Base-by-base conservation (phyloP, 495 filamentous ascomycete species). In the Podospora pseudoanserina region DNA sequence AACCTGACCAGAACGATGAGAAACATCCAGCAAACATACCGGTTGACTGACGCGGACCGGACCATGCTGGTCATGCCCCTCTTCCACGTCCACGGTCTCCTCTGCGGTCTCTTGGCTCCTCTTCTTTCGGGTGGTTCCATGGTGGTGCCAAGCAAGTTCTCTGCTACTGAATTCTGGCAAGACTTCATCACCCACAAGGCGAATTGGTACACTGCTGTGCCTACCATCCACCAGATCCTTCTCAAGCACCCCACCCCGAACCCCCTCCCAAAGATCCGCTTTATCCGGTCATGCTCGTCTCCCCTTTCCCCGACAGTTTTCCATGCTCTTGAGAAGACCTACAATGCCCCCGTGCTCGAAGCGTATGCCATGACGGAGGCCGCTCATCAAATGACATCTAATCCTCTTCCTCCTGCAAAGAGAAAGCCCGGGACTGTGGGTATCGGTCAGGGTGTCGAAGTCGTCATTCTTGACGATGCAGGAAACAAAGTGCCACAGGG, bases 361-460 rank as follows among this genome's bases (percentile, higher is more conserved):
- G 92, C 92, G 15, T 96, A 96, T 77, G 92, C 92, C 67, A 96
- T 96, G 92, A 96, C 92, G 30, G 92, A 96, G 79, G 92, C 90
- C 26, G 89, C 92, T 11, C 92, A 94, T 77, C 92, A 94, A 74
- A 94, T 96, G 89, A 92, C 91, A 13, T 91, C 89, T 63, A 95
- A 94, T 81, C 92, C 92, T 23, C 84, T 94, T 0, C 91, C 92
- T 0, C 88, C 89, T 0, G 85, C 77, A 23, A 87, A 88, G 76
- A 86, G 91, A 65, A 86, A 88, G 75, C 92, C 92, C 0, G 92
- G 92, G 19, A 90, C 89, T 59, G 92, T 95, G 0, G 92, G 92
- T 2, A 71, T 93, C 16, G 90, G 90, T 13, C 90, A 93, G 77
- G 92, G 92, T 64, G 91, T 96, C 6, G 90, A 94, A 68, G 82